Evolutionary conservation across 768 basidiomycete genomes (phyloP).

Genomic region (Mycena indigotica): DNA sequence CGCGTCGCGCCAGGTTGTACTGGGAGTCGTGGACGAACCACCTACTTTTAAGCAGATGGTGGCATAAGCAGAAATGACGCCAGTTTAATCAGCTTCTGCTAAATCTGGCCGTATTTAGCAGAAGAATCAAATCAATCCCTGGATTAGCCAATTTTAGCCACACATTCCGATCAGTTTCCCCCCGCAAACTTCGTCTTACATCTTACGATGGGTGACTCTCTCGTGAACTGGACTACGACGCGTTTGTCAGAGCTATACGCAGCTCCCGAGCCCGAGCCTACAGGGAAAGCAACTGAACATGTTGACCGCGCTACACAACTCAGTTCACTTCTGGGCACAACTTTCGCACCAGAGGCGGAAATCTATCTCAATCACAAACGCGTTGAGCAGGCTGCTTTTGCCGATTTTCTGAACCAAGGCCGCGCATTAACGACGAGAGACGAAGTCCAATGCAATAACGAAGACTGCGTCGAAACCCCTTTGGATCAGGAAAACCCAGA

Average conservation of each 20-base stretch:
- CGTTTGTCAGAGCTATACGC: constrained; percentile 10
- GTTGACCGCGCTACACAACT: constrained; percentile 4
- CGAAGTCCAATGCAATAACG: constrained; percentile 7
- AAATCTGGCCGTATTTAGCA: background rate
- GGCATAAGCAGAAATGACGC: background rate
- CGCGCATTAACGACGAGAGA: background rate
- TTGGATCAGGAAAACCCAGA: constrained; percentile 12
- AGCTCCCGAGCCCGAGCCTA: background rate
- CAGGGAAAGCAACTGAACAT: background rate
- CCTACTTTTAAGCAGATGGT: background rate
- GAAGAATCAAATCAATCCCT: background rate
- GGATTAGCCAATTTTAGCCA: background rate
- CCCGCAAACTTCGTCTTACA: background rate
- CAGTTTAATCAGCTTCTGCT: background rate
- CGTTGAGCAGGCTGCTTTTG: constrained; percentile 7
- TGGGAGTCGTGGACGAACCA: background rate
- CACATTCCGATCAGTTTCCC: too few species aligned
- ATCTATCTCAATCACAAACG: constrained; percentile 12
- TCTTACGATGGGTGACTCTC: background rate
- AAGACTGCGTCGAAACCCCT: constrained; percentile 16
- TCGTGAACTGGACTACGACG: constrained; percentile 11
- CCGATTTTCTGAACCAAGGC: constrained; percentile 5
- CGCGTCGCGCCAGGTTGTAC: background rate
- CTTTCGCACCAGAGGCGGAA: constrained; percentile 16
- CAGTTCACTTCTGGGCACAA: background rate